These are phyloP conservation scores for Hypomyces perniciosus DNA, from an alignment of 2,329 filamentous ascomycete genomes.

Conservation along the genomic window DNA sequence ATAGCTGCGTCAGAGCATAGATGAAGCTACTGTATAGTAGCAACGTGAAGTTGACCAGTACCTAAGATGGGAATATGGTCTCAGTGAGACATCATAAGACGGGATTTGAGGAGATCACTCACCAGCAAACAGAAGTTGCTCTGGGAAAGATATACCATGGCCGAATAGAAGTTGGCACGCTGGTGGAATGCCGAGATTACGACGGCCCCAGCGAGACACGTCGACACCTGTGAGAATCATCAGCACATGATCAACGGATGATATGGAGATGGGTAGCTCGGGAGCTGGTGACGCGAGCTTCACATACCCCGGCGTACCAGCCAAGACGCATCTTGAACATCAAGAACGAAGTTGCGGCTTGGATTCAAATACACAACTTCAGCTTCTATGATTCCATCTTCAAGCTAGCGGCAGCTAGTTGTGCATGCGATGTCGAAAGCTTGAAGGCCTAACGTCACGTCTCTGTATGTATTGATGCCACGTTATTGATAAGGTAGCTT, in stretches of 20 bases:
- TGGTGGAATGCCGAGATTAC: slow-evolving; percentile 89
- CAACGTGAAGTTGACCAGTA: slow-evolving; percentile 85
- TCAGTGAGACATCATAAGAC: neutral
- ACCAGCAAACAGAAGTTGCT: slow-evolving; percentile 94
- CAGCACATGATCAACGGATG: slow-evolving; percentile 15
- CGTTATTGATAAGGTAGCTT: slow-evolving; percentile 12
- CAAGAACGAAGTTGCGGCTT: slow-evolving; percentile 10
- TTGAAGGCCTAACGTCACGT: slow-evolving; percentile 2
- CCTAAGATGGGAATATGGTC: slow-evolving; percentile 41
- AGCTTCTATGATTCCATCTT: slow-evolving; percentile 12
- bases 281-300: slow-evolving; percentile 1
- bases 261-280: neutral
- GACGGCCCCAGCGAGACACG: slow-evolving; percentile 75
- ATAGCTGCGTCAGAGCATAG: slow-evolving; percentile 80
- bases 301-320: slow-evolving; percentile 56
- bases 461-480: slow-evolving; percentile 11
- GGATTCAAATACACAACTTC: neutral
- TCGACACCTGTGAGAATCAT: slow-evolving; percentile 57
- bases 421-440: neutral
- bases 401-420: neutral
- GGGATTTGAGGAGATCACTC: slow-evolving; percentile 25
- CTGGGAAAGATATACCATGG: slow-evolving; percentile 92
- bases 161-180: slow-evolving; percentile 96
- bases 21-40: slow-evolving; percentile 74
- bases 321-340: slow-evolving; percentile 50